These are phyloP conservation scores for Vanrija sp. DNA, from an alignment of 1,284 basidiomycete genomes.

Conservation along the genomic window DNA sequence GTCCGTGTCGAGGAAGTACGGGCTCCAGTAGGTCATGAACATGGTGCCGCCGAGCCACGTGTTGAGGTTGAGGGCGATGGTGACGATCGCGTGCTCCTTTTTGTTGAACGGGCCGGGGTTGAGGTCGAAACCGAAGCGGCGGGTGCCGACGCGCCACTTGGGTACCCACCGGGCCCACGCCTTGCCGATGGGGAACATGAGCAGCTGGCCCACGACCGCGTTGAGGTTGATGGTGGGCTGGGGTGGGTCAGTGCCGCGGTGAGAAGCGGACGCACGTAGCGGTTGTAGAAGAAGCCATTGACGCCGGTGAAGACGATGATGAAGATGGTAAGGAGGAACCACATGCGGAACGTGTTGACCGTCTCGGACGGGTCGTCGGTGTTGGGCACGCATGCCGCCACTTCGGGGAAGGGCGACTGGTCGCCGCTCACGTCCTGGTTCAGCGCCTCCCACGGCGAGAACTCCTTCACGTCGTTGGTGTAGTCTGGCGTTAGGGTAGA, in stretches of 20 bases:
- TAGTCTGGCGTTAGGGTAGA: no score
- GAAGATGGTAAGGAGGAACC: slow-evolving; percentile 46
- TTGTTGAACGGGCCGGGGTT: slow-evolving; percentile 53
- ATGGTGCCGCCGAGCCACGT: background rate
- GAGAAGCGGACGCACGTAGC: slow-evolving; percentile 1
- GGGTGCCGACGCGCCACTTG: slow-evolving; percentile 16
- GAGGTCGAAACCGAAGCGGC: slow-evolving; percentile 14
- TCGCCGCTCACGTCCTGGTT: slow-evolving; percentile 24
- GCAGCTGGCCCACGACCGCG: slow-evolving; percentile 28
- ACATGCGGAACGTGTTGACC: slow-evolving; percentile 3
- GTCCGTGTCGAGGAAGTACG: no score
- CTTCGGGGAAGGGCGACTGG: slow-evolving; percentile 30
- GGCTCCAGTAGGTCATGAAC: background rate
- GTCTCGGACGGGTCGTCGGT: slow-evolving; percentile 24
- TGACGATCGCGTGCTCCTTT: slow-evolving; percentile 23
- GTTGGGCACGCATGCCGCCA: slow-evolving; percentile 29
- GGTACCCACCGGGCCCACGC: slow-evolving; percentile 20
- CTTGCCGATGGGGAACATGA: slow-evolving; percentile 25
- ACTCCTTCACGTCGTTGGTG: slow-evolving; percentile 7
- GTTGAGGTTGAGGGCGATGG: slow-evolving; percentile 1
- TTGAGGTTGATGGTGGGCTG: slow-evolving; percentile 4
- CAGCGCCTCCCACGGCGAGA: slow-evolving; percentile 24
- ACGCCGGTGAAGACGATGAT: slow-evolving; percentile 60
- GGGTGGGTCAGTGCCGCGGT: no score
- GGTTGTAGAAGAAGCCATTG: slow-evolving; percentile 53